Percentiles rank a stretch among this genome's conserved stretches.
phyloP scores from a whole-genome alignment of 129 eudicot genomes.

The Flaveria linearis region DNA sequence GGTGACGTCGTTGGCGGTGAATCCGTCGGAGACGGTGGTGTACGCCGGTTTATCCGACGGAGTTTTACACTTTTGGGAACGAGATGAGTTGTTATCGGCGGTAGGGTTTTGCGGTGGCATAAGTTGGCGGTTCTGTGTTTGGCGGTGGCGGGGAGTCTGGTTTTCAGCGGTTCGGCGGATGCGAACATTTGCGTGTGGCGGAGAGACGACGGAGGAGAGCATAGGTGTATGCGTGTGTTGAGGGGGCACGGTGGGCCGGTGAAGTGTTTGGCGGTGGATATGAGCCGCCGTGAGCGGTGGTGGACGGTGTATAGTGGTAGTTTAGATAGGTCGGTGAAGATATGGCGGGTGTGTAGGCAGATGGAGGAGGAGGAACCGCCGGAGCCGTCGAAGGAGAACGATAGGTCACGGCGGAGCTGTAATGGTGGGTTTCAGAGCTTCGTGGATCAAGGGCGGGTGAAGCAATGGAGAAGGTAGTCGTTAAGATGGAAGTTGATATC shows the following conservation, averaged over 20 bases:
- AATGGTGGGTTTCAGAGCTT: conserved; percentile 24
- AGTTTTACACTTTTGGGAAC: conserved; percentile 60
- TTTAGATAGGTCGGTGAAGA: conserved; percentile 73
- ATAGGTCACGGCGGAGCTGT: conserved; percentile 9
- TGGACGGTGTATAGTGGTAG: conserved; percentile 73
- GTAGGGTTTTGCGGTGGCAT: conserved; percentile 67
- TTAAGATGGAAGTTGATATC: not conserved
- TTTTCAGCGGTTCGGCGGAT: conserved; percentile 81
- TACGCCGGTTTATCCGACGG: conserved; percentile 84
- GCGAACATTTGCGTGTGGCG: conserved; percentile 71
- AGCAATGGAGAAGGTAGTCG: conserved; percentile 24
- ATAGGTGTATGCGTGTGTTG: conserved; percentile 60
- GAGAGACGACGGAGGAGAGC: conserved; percentile 60
- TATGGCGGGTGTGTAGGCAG: conserved; percentile 59
- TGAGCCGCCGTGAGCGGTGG: conserved; percentile 14
- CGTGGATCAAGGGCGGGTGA: conserved; percentile 25
- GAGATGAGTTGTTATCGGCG: conserved; percentile 44
- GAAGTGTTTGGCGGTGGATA: conserved; percentile 62
- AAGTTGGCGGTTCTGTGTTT: conserved; percentile 57
- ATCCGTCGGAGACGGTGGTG: conserved; percentile 39
- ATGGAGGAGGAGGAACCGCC: conserved; percentile 14
- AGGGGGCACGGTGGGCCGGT: conserved; percentile 85
- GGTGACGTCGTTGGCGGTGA: conserved; percentile 57
- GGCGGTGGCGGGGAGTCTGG: conserved; percentile 45
- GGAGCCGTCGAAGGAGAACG: conserved; percentile 15